Base-by-base conservation (phyloP, 2,329 filamentous ascomycete genomes). In the Diaporthe australafricana region DNA sequence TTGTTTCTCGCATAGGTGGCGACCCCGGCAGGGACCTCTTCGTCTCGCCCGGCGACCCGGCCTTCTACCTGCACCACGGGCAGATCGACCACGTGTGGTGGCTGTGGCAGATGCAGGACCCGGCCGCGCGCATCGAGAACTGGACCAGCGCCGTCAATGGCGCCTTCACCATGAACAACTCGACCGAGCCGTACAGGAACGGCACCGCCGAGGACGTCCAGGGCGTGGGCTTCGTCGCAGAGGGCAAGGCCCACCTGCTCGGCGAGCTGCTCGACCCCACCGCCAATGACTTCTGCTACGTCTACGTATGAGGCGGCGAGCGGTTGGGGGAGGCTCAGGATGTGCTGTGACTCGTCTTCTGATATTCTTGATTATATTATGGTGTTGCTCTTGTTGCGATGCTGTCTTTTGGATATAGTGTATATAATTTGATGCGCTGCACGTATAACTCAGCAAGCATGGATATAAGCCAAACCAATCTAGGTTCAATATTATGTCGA, bases 51-150 rank as follows among this genome's bases (percentile, higher is more conserved):
- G 79, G 79, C 9, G 80, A 81, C 74, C 79, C 80, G 7, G 72
- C 79, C 45, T 81, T 81, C 75, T 81, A 79, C 74, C 78, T 81
- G 60, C 80, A 81, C 71, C 79, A 81, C 66, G 78, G 74, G 16
- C 73, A 77, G 52, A 71, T 81, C 6, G 79, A 81, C 73, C 78
- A 79, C 8, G 74, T 80, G 4, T 81, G 78, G 77, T 81, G 79
- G 79, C 77, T 80, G 45, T 81, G 80, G 79, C 80, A 82, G 76
- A 79, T 80, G 76, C 78, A 80, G 72, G 79, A 81, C 70, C 77
- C 76, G 3, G 77, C 75, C 38, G 74, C 72, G 6, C 77, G 80
- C 45, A 38, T 65, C 27, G 48, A 17, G n/a, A 6, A 70, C 55
- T 50, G 55, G 42, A 42, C 48, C 5, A 27, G 74, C 1, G 74